Conservation (phyloP, 495 filamentous ascomycete species). For the Hyaloscypha variabilis region DNA sequence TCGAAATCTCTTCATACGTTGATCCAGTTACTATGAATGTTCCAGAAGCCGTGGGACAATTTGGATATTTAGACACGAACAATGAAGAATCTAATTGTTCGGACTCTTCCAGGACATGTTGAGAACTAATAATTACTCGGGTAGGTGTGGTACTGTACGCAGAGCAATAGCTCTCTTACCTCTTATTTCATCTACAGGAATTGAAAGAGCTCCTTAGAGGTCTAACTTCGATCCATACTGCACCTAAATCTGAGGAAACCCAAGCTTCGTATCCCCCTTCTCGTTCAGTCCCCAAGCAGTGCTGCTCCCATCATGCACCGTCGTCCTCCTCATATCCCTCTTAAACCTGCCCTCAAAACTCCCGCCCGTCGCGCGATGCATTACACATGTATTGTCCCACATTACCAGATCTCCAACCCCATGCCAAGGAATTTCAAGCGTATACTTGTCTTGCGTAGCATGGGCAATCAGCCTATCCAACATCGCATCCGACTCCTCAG, state of each 20-base stretch:
- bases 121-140: no score
- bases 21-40: no score
- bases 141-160: no score
- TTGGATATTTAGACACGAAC: no score
- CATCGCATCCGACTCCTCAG: conserved; percentile 40
- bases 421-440: conserved; percentile 50
- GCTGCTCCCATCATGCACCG: conserved; percentile 13
- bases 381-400: conserved; percentile 62
- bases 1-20: no score
- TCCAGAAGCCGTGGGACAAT: no score
- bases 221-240: no score
- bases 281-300: conserved; percentile 15
- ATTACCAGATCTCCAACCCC: conserved; percentile 53
- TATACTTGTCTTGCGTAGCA: conserved; percentile 52
- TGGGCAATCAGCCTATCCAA: conserved; percentile 48
- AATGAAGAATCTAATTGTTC: no score
- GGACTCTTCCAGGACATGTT: no score
- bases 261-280: not conserved
- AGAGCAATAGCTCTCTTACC: no score
- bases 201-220: no score
- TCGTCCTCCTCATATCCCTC: conserved; percentile 21
- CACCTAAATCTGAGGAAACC: not conserved
- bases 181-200: no score
- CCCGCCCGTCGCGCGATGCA: conserved; percentile 56
- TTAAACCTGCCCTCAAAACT: conserved; percentile 30